Evolutionary conservation across 116 monocot species (phyloP).

Genomic region (Papilionanthe hybrid): DNA sequence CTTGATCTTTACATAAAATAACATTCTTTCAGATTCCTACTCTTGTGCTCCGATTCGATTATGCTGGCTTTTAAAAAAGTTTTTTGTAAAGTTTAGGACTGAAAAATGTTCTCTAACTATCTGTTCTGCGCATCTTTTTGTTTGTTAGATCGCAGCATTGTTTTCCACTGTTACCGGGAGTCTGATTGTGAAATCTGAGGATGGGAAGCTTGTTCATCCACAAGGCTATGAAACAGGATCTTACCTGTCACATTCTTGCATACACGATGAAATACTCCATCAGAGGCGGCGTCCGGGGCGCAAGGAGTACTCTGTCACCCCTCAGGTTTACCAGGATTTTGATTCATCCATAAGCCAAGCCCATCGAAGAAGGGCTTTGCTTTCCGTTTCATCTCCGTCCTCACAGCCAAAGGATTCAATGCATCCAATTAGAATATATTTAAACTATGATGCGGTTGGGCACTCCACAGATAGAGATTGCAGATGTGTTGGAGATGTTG

Average conservation of each 20-base stretch:
- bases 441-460: slow-evolving; percentile 98
- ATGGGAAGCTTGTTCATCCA: slow-evolving; percentile 17
- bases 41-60: not conserved
- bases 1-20: not conserved
- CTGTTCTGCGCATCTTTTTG: not conserved
- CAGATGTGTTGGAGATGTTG: slow-evolving; percentile 68
- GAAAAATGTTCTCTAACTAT: slow-evolving; percentile 3
- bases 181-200: slow-evolving; percentile 18
- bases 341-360: slow-evolving; percentile 7
- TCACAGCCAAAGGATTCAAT: slow-evolving; percentile 30
- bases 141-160: slow-evolving; percentile 42
- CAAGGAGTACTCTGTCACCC: slow-evolving; percentile 89
- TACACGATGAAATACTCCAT: slow-evolving; percentile 91
- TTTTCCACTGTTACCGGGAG: slow-evolving; percentile 28
- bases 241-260: slow-evolving; percentile 86
- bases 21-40: not conserved
- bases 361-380: slow-evolving; percentile 57
- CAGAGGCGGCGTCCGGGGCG: slow-evolving; percentile 71
- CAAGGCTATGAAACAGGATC: slow-evolving; percentile 30
- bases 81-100: not conserved
- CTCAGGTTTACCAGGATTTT: slow-evolving; percentile 64
- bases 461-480: slow-evolving; percentile 88
- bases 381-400: slow-evolving; percentile 29
- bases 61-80: not conserved
- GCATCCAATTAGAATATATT: slow-evolving; percentile 81